Conservation (phyloP, 441 rosid genomes). For the Geranium incanum region DNA sequence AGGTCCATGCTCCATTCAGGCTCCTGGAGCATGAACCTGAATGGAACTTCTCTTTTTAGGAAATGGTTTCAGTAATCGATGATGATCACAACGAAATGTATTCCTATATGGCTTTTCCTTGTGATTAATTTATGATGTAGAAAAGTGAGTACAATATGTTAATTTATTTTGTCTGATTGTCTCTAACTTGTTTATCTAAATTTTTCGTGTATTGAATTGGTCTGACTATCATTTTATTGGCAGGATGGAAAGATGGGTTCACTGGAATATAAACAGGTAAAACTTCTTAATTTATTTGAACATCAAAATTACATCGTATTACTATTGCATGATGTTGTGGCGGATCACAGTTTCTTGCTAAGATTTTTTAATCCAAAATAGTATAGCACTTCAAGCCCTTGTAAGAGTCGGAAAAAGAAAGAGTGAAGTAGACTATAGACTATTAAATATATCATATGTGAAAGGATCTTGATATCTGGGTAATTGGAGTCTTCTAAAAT, state of each 20-base stretch:
- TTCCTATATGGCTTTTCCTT: not conserved
- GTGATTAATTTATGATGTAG: not conserved
- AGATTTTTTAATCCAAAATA: not conserved
- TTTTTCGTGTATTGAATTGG: constrained; percentile 19
- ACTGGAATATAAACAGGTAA: constrained; percentile 86
- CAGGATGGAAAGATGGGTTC: constrained; percentile 83
- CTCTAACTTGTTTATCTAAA: constrained; percentile 5
- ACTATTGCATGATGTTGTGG: not conserved
- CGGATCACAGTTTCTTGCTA: not conserved
- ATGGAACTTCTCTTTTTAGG: not conserved
- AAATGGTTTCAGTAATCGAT: not conserved
- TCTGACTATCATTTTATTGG: constrained; percentile 16
- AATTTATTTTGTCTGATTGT: not conserved
- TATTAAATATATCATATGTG: no score
- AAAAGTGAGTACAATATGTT: not conserved
- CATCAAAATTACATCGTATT: not conserved
- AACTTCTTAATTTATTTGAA: not conserved
- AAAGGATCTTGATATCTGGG: no score
- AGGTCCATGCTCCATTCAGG: no score
- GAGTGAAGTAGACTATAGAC: no score
- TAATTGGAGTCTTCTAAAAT: no score
- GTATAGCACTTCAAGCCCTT: not conserved
- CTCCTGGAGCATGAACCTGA: not conserved
- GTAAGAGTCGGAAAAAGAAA: no score
- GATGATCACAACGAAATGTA: not conserved